phyloP scores from a whole-genome alignment of 108 stramenopile genomes.

The Aurantiochytrium sp. region DNA sequence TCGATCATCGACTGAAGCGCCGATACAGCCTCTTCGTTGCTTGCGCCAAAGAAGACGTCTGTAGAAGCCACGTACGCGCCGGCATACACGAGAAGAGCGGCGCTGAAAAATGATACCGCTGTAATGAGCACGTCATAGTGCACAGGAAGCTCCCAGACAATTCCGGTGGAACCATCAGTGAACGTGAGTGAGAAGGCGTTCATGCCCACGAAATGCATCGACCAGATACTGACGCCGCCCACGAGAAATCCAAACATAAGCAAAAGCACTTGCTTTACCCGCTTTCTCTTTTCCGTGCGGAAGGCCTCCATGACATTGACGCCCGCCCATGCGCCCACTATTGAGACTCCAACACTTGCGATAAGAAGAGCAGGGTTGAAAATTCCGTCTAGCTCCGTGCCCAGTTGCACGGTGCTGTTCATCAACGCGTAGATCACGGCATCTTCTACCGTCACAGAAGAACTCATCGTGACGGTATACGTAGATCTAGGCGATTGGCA shows the following conservation, averaged over 20 bases:
- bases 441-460: no score
- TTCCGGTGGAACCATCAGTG: no score
- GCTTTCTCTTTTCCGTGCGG: neutral
- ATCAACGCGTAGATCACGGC: no score
- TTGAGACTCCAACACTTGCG: neutral
- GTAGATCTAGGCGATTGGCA: no score
- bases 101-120: neutral
- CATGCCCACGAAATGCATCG: slow-evolving; percentile 10
- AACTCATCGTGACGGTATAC: no score
- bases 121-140: neutral
- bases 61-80: neutral
- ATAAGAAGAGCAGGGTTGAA: neutral
- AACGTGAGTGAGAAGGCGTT: neutral
- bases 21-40: neutral
- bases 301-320: neutral
- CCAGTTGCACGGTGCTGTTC: no score
- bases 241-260: neutral
- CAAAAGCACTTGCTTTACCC: neutral
- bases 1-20: neutral
- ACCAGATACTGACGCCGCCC: neutral
- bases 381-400: neutral
- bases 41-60: neutral
- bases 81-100: neutral
- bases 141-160: no score
- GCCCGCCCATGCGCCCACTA: neutral